Evolutionary conservation across 441 rosid genomes (phyloP), one percentile per base, ranked within the genome.

Genomic region (Bocquillonia castaneifolia): DNA sequence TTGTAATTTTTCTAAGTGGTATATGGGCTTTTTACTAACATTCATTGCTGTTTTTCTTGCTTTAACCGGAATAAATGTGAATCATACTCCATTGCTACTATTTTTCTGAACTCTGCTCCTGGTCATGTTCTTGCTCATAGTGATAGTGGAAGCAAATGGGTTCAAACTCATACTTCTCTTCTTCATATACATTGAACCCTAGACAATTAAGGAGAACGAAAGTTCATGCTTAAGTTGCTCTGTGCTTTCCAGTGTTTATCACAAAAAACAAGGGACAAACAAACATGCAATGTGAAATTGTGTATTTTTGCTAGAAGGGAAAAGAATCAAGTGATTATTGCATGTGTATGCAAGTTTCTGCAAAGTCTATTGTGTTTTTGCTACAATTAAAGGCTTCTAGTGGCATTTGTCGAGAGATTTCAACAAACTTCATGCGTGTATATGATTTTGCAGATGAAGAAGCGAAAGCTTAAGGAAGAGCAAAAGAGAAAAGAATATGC

Each of bases 381-480:
- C 28, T 7, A 34, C 17, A 34, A 22, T 34, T 67, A 8, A 42
- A 4, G 54, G 1, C 17, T 31, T 4, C 7, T 6, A 32, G 7
- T 18, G 54, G 0, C 26, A 26, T 22, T 6, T 23, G 22, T 34
- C 51, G 32, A 62, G 23, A 42, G 13, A 52, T 17, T 47, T 37
- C 53, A 34, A 15, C 25, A 29, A 22, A 10, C 32, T 68, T 60
- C 14, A 31, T 18, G 0, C 50, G 5, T 42, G 0, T 5, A 34
- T 77, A 54, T 37, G 59, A 61, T 64, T 79, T 59, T 74, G 72
- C 92, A 88, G 96, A 76, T 60, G 80, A 85, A 76, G 77, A 91
- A 87, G 75, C 84, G 73, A 6, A 90, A 87, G 74, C 75, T 72
- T 7, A 87, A 83, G 76, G 87, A 84, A 61, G 75, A 81, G 28